Evolutionary conservation across 495 filamentous ascomycete species (phyloP).

Genomic region (Thozetella sp.): DNA sequence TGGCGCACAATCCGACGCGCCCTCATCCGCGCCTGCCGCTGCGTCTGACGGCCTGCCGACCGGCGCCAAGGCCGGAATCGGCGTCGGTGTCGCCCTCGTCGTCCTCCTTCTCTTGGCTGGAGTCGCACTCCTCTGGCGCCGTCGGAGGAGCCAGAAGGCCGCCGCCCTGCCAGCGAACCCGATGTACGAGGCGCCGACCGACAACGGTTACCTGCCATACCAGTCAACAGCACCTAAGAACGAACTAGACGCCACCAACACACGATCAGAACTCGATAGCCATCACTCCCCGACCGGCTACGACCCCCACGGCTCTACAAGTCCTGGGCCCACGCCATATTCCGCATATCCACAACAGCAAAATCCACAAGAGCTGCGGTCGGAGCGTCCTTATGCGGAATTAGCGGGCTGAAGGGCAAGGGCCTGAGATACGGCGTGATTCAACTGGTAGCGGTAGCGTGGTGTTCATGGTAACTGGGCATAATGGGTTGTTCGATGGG

Average conservation of each 20-base stretch:
- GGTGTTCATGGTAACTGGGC: too few species aligned
- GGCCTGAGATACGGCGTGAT: too few species aligned
- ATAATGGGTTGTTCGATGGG: too few species aligned
- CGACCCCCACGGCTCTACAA: too few species aligned
- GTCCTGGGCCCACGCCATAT: too few species aligned
- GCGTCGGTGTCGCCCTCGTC: neutral
- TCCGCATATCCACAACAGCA: too few species aligned
- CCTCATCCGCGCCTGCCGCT: neutral
- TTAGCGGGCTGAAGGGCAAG: neutral
- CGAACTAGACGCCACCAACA: neutral
- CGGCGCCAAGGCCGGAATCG: neutral
- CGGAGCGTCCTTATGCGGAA: neutral
- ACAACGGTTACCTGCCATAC: too few species aligned
- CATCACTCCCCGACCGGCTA: neutral
- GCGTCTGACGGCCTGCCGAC: neutral
- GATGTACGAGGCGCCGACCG: neutral
- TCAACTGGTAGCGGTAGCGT: too few species aligned
- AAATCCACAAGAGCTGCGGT: neutral
- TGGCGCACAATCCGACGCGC: neutral
- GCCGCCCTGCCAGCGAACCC: neutral
- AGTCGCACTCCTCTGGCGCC: neutral
- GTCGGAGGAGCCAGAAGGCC: neutral
- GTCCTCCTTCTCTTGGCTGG: neutral
- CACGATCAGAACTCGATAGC: neutral
- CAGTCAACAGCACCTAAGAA: neutral